phyloP scores from a whole-genome alignment of 148 eudicot species.

The Gaultheria prostrata region DNA sequence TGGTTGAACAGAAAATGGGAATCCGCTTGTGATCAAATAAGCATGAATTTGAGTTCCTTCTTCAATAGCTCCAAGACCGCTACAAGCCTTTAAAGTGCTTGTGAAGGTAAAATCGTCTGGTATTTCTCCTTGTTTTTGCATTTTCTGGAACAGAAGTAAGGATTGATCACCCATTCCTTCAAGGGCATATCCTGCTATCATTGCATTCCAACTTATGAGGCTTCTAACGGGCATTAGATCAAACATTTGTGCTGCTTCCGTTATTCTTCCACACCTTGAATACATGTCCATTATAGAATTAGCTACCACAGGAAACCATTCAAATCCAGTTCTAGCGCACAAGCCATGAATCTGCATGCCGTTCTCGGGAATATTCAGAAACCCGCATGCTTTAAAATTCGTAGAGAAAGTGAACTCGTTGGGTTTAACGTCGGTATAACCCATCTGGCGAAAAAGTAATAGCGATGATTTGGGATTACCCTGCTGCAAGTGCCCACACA shows the following conservation, averaged over 20 bases:
- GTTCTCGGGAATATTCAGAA: constrained; percentile 34
- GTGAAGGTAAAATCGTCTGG: constrained; percentile 74
- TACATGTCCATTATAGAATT: constrained; percentile 85
- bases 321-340: constrained; percentile 55
- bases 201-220: constrained; percentile 73
- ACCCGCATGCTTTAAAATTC: constrained; percentile 61
- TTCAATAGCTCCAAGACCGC: constrained; percentile 33
- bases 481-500: constrained; percentile 51
- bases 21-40: constrained; percentile 48
- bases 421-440: constrained; percentile 48
- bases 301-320: constrained; percentile 54
- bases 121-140: constrained; percentile 47
- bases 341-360: constrained; percentile 75
- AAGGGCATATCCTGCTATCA: constrained; percentile 61
- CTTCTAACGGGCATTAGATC: constrained; percentile 40
- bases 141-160: constrained; percentile 36
- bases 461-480: constrained; percentile 46
- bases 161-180: constrained; percentile 39
- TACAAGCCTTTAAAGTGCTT: constrained; percentile 74
- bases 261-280: constrained; percentile 61
- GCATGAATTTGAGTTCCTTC: constrained; percentile 70
- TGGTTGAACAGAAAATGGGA: constrained; percentile 28
- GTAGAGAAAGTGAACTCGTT: constrained; percentile 74
- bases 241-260: constrained; percentile 46
- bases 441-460: constrained; percentile 43